These are phyloP conservation scores for Psilocybe mexicana DNA, from an alignment of 1,284 basidiomycete species.

Conservation along the genomic window DNA sequence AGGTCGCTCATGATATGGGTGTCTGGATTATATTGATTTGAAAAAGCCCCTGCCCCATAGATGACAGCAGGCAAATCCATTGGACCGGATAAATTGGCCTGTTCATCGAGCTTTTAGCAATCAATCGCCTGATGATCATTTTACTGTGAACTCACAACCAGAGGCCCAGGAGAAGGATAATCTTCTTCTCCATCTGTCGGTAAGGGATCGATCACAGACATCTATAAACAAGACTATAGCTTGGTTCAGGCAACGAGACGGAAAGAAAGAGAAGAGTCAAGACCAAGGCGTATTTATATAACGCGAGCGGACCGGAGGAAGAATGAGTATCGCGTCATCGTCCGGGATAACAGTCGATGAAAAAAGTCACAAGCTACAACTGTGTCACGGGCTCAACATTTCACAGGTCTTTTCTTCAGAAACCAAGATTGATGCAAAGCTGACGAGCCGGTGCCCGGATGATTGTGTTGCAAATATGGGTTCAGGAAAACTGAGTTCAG, in stretches of 20 bases:
- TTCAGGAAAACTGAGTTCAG: background rate
- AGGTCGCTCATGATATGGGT: slow-evolving; percentile 57
- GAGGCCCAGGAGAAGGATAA: slow-evolving; percentile 43
- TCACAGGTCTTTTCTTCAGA: background rate
- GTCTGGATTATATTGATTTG: slow-evolving; percentile 70
- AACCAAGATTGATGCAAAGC: background rate
- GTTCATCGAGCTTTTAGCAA: background rate
- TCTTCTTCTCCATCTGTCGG: slow-evolving; percentile 55
- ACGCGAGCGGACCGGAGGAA: slow-evolving; percentile 8
- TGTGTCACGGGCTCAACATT: slow-evolving; percentile 15
- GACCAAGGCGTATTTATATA: background rate
- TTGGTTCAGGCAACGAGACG: background rate
- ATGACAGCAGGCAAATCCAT: slow-evolving; percentile 37
- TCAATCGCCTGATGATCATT: background rate
- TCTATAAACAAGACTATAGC: slow-evolving; percentile 2
- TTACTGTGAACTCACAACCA: slow-evolving; percentile 28
- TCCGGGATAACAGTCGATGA: background rate
- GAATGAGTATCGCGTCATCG: slow-evolving; percentile 12
- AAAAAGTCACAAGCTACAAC: slow-evolving; percentile 11
- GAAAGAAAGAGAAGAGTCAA: background rate
- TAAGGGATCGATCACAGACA: slow-evolving; percentile 2
- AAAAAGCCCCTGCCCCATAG: slow-evolving; percentile 64
- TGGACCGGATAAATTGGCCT: slow-evolving; percentile 25
- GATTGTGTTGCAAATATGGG: background rate
- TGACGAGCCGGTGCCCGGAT: background rate